Evolutionary conservation across 2,329 filamentous ascomycete species (phyloP), one percentile per base, ranked within the genome.

Genomic region (Teratosphaeria pseudoeucalypti): DNA sequence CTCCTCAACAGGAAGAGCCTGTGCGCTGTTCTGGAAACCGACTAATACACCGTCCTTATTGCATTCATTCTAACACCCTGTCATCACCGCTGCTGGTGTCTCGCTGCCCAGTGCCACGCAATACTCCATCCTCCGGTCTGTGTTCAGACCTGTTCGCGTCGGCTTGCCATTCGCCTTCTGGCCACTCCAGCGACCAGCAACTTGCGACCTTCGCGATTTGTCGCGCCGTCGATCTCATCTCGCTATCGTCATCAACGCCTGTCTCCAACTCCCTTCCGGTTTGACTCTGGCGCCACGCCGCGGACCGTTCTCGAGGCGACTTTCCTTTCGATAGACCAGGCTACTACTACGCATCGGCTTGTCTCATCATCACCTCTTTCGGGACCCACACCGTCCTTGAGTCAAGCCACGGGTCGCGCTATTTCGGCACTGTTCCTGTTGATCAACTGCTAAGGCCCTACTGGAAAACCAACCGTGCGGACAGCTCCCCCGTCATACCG

Each of bases 361-460:
- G 67, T 69, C 67, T 49, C 43, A 49, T 69, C 68, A 70, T 66
- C 66, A 67, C 64, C 64, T 64, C 66, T 64, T 55, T 58, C 56
- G 59, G 60, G 64, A 62, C 64, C 67, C 66, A 67, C 67, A 59
- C 54, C 58, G 58, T 62, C 59, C 60, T 66, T 61, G 58, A 65
- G 63, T 62, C 68, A 66, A 67, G 68, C 67, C 65, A 66, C 64
- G 54, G 58, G 52, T 62, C 66, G 62, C 65, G 64, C 68, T 69
- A 70, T 66, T 62, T 65, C 66, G 68, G 65, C 67, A 67, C 63
- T 69, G 67, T 64, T 65, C 58, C 62, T 67, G 60, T 66, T 66
- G 68, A 68, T 68, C 67, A 62, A 59, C 64, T 69, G 62, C 68
- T 68, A 68, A 64, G 60, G 43, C 43, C n/a, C 43, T 49, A 49